phyloP scores from a whole-genome alignment of 305 asterid genomes.

The Caryopteris hybrid region DNA sequence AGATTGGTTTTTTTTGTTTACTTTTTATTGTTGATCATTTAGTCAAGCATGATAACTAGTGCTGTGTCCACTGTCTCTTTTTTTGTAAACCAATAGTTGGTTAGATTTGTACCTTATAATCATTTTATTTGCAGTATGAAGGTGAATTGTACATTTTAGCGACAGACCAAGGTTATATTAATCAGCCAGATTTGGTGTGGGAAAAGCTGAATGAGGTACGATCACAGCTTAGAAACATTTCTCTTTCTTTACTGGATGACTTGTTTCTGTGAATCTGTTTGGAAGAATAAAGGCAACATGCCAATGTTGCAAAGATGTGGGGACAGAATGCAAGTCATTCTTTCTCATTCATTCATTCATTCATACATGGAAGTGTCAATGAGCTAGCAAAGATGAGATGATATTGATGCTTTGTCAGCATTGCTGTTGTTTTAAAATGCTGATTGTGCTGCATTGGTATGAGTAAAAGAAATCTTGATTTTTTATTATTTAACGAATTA shows the following conservation, averaged over 20 bases:
- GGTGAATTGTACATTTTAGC: slow-evolving; percentile 86
- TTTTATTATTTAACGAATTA: not conserved
- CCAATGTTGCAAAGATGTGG: slow-evolving; percentile 1
- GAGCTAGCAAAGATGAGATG: not conserved
- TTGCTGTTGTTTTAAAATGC: not conserved
- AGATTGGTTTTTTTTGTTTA: not conserved
- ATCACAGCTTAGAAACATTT: not conserved
- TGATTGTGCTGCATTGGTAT: not conserved
- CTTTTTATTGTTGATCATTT: not conserved
- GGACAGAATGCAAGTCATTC: not conserved
- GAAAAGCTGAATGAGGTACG: slow-evolving; percentile 95
- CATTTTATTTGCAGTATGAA: slow-evolving; percentile 68
- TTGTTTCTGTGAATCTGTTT: slow-evolving; percentile 2
- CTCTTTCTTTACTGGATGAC: not conserved
- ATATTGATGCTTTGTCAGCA: not conserved
- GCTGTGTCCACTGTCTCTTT: slow-evolving; percentile 8
- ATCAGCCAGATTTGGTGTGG: slow-evolving; percentile 95
- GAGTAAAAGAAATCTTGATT: not conserved
- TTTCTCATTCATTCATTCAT: slow-evolving; percentile 9
- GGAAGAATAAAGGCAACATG: not conserved
- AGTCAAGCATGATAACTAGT: slow-evolving; percentile 5
- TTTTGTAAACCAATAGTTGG: slow-evolving; percentile 7
- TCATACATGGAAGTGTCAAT: not conserved
- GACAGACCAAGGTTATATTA: slow-evolving; percentile 85
- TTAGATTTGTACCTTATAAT: slow-evolving; percentile 26